phyloP scores from a whole-genome alignment of 306 rosid species.

The Pachyrhizus erosus region DNA sequence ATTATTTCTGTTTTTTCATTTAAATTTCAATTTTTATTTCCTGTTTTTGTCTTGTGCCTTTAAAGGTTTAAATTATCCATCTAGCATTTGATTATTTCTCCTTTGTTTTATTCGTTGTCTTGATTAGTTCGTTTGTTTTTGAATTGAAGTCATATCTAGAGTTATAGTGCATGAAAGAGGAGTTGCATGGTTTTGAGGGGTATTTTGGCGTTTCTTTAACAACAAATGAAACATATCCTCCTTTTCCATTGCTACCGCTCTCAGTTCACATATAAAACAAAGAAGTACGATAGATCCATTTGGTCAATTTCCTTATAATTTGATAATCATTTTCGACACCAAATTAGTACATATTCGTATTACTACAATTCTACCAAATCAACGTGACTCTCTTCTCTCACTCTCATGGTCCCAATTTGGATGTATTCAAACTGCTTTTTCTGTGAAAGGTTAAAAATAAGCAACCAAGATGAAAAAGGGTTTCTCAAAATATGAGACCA shows the following conservation, averaged over 20 bases:
- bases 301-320: slow-evolving; percentile 58
- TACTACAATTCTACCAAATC: neutral
- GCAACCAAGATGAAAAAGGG: slow-evolving; percentile 27
- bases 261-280: slow-evolving; percentile 44
- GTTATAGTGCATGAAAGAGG: slow-evolving; percentile 29
- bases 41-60: neutral
- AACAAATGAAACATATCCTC: neutral
- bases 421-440: slow-evolving; percentile 34
- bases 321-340: slow-evolving; percentile 56
- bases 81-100: neutral
- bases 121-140: slow-evolving; percentile 19
- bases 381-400: slow-evolving; percentile 20
- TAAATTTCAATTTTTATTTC: neutral
- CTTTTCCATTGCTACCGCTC: slow-evolving; percentile 26
- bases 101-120: neutral
- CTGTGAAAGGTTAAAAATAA: slow-evolving; percentile 34
- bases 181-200: slow-evolving; percentile 67
- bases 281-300: slow-evolving; percentile 46
- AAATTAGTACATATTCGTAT: slow-evolving; percentile 36
- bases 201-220: slow-evolving; percentile 54
- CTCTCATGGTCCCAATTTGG: slow-evolving; percentile 48
- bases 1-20: neutral
- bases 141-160: neutral
- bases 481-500: slow-evolving; percentile 44
- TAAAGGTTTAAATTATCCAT: neutral